Evolutionary conservation across 176 grass and related monocot species (phyloP).

Genomic region (Poa pratensis): DNA sequence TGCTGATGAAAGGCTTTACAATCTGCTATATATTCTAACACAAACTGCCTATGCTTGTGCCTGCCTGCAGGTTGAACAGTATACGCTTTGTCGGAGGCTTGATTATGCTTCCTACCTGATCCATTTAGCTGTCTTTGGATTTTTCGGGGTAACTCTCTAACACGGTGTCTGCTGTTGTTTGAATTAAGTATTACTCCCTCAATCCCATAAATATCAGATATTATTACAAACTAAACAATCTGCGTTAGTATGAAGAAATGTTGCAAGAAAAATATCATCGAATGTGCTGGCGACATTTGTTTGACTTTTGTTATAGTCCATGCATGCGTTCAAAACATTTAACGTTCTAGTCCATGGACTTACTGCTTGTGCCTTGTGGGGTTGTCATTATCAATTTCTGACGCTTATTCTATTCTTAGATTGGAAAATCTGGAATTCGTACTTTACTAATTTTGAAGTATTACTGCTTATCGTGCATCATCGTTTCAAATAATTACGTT

Average conservation of each 20-base stretch:
- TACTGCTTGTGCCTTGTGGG: neutral
- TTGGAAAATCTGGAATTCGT: neutral
- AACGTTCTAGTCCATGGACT: neutral
- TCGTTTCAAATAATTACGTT: slow-evolving; percentile 21
- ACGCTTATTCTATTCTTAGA: neutral
- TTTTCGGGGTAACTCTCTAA: slow-evolving; percentile 74
- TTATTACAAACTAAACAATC: neutral
- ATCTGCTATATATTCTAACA: slow-evolving; percentile 19
- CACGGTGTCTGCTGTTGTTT: neutral
- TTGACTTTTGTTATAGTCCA: neutral
- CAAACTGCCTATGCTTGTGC: slow-evolving; percentile 15
- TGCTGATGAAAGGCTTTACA: neutral
- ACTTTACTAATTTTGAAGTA: neutral
- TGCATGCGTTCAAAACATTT: neutral
- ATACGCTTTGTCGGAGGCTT: slow-evolving; percentile 54
- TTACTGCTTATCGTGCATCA: neutral
- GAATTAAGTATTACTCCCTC: neutral
- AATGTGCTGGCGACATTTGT: slow-evolving; percentile 16
- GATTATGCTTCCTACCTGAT: slow-evolving; percentile 86
- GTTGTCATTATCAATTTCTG: slow-evolving; percentile 18
- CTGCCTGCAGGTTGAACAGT: slow-evolving; percentile 63
- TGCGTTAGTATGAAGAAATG: neutral
- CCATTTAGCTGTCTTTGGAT: slow-evolving; percentile 78
- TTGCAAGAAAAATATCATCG: neutral
- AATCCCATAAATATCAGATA: neutral